phyloP scores from a whole-genome alignment of 1,284 basidiomycete genomes.

The Ustilago vetiveriae region DNA sequence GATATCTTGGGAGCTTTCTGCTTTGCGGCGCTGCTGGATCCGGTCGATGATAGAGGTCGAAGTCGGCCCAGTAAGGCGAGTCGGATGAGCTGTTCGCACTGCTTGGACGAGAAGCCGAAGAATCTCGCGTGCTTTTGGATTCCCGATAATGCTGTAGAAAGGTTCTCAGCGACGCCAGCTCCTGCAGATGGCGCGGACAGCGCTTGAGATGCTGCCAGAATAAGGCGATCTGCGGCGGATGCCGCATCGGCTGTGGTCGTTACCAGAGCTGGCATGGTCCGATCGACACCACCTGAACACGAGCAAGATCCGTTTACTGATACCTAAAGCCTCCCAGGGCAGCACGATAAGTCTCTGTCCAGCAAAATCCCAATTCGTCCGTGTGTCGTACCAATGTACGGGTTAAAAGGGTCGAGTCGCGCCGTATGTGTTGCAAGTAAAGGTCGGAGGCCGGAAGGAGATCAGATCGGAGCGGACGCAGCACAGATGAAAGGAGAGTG shows the following conservation, averaged over 20 bases:
- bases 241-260: conserved; percentile 7
- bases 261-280: conserved; percentile 29
- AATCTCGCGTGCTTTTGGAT: conserved; percentile 27
- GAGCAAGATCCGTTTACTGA: too few species aligned
- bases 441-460: too few species aligned
- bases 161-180: conserved; percentile 2
- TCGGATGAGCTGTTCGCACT: conserved; percentile 37
- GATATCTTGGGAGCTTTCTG: conserved; percentile 31
- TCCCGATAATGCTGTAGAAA: conserved; percentile 5
- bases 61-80: conserved; percentile 35
- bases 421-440: too few species aligned
- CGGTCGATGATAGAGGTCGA: conserved; percentile 3
- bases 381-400: too few species aligned
- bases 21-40: conserved; percentile 16
- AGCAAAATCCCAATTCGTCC: too few species aligned
- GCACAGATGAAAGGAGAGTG: too few species aligned
- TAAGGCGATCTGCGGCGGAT: conserved; percentile 25
- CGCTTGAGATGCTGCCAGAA: conserved; percentile 20
- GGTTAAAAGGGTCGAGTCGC: too few species aligned
- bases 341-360: too few species aligned
- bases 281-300: background rate
- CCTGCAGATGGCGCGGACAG: conserved; percentile 21
- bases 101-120: conserved; percentile 33
- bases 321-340: too few species aligned
- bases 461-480: too few species aligned